A percentile compares a stretch with the other conserved stretches of the same genome.
Conservation (phyloP, 352 stramenopile species). For the Globisporangium cylindrosporum region DNA sequence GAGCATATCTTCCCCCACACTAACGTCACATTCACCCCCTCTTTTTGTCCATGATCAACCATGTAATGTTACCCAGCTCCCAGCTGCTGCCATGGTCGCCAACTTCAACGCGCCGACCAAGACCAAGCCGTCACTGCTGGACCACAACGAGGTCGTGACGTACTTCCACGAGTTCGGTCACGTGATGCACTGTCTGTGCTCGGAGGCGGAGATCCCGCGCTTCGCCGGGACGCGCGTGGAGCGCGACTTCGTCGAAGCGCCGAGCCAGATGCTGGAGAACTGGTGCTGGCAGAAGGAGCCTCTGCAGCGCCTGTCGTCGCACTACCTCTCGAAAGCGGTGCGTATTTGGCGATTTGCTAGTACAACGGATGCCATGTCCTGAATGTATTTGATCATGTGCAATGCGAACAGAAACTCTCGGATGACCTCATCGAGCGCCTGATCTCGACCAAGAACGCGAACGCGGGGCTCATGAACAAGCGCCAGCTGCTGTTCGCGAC, state of each 20-base stretch:
- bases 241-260: slow-evolving; percentile 90
- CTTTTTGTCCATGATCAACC: neutral
- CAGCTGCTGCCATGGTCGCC: slow-evolving; percentile 87
- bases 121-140: slow-evolving; percentile 73
- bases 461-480: slow-evolving; percentile 78
- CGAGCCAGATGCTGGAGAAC: slow-evolving; percentile 91
- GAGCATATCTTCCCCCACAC: neutral
- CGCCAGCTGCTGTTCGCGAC: slow-evolving; percentile 79
- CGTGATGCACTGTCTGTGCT: slow-evolving; percentile 90
- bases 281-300: slow-evolving; percentile 89
- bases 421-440: slow-evolving; percentile 77
- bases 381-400: neutral
- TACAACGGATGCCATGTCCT: neutral
- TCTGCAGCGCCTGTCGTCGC: slow-evolving; percentile 81
- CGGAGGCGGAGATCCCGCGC: slow-evolving; percentile 70
- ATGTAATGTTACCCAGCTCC: slow-evolving; percentile 20
- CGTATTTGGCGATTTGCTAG: neutral
- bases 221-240: slow-evolving; percentile 79
- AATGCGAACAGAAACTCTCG: slow-evolving; percentile 57
- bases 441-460: slow-evolving; percentile 86
- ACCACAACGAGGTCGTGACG: slow-evolving; percentile 85
- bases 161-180: slow-evolving; percentile 91
- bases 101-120: slow-evolving; percentile 87
- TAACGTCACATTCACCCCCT: neutral
- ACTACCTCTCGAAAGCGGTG: slow-evolving; percentile 74